phyloP scores from a whole-genome alignment of 768 basidiomycete genomes.

The Macrolepiota fuliginosa region DNA sequence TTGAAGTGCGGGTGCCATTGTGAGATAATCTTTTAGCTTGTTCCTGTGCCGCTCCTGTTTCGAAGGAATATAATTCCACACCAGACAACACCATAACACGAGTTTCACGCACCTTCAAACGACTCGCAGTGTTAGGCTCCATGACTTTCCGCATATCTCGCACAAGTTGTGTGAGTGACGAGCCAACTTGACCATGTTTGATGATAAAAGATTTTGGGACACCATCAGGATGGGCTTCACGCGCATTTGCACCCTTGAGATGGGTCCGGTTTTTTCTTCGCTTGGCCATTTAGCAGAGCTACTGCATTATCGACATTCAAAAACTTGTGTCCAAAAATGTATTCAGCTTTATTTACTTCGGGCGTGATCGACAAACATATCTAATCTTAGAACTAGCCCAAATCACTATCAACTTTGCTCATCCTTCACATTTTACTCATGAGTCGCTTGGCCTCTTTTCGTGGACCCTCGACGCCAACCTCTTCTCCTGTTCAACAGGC shows the following conservation, averaged over 20 bases:
- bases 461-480: constrained; percentile 74
- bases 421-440: constrained; percentile 15
- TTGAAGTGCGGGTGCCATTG: constrained; percentile 85
- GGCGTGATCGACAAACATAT: neutral
- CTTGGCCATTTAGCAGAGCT: constrained; percentile 52
- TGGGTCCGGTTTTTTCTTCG: constrained; percentile 81
- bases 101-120: constrained; percentile 63
- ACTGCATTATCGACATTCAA: neutral
- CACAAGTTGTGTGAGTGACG: constrained; percentile 84
- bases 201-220: constrained; percentile 93
- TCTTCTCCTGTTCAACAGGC: constrained; percentile 54
- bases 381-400: neutral
- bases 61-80: constrained; percentile 6
- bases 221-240: constrained; percentile 29
- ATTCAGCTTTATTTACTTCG: constrained; percentile 5
- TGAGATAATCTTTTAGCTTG: constrained; percentile 91
- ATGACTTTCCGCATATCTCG: constrained; percentile 92
- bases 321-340: constrained; percentile 13
- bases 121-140: constrained; percentile 96
- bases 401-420: neutral
- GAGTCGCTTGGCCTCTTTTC: constrained; percentile 72
- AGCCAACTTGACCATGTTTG: constrained; percentile 92
- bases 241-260: constrained; percentile 54
- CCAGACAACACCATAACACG: neutral
- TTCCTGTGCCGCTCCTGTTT: constrained; percentile 83